Evolutionary conservation across 352 stramenopile species (phyloP).

Genomic region (Blastocystis sp.): DNA sequence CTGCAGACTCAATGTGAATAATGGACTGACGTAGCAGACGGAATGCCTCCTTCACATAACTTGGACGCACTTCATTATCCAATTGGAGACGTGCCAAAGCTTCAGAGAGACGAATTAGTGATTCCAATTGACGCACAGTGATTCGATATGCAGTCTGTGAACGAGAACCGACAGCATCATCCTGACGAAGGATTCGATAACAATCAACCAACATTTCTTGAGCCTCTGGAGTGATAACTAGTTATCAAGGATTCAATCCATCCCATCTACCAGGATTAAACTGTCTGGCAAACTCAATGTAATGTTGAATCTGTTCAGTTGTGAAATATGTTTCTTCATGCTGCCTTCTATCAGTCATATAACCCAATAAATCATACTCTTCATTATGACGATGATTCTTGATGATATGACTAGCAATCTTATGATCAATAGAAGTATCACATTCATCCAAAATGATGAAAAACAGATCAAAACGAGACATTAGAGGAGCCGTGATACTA

Average conservation of each 20-base stretch:
- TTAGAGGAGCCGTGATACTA: conserved; percentile 85
- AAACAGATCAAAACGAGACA: conserved; percentile 91
- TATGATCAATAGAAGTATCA: conserved; percentile 80
- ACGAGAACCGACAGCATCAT: conserved; percentile 81
- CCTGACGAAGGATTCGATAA: conserved; percentile 91
- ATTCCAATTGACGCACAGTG: conserved; percentile 93
- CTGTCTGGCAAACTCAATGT: conserved; percentile 77
- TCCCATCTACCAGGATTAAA: conserved; percentile 72
- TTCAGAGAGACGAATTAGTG: conserved; percentile 79
- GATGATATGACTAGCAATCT: conserved; percentile 89
- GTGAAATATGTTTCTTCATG: conserved; percentile 69
- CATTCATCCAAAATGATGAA: conserved; percentile 81
- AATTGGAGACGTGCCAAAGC: conserved; percentile 87
- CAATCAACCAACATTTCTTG: conserved; percentile 88
- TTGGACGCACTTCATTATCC: conserved; percentile 82
- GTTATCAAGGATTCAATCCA: conserved; percentile 68
- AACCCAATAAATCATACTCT: not conserved
- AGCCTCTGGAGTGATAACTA: conserved; percentile 67
- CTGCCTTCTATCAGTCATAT: not conserved
- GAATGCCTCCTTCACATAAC: conserved; percentile 90
- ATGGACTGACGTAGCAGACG: conserved; percentile 92
- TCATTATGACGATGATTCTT: conserved; percentile 66
- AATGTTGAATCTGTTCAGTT: conserved; percentile 82
- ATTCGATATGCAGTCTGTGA: conserved; percentile 91
- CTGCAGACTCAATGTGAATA: conserved; percentile 94